These are phyloP conservation scores for Rubia yunnanensis DNA, from an alignment of 257 asterid genomes.

Conservation along the genomic window DNA sequence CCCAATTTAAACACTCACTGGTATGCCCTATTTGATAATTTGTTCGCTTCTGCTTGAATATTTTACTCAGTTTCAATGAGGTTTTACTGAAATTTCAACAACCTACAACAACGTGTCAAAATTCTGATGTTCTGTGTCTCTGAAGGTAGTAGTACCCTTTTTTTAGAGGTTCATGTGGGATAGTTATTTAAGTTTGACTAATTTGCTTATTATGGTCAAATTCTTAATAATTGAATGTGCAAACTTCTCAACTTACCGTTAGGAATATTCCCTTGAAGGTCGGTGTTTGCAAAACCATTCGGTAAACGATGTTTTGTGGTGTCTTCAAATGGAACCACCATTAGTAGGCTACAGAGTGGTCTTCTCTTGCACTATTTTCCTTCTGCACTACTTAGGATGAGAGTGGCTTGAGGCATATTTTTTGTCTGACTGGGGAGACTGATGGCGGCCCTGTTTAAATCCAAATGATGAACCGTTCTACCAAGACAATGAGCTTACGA, in stretches of 20 bases:
- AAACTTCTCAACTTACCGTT: no score
- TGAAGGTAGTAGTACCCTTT: no score
- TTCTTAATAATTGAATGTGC: no score
- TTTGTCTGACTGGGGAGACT: slow-evolving; percentile 50
- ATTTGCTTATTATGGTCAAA: no score
- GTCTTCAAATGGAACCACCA: slow-evolving; percentile 67
- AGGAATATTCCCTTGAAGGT: slow-evolving; percentile 37
- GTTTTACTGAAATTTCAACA: no score
- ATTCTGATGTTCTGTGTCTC: no score
- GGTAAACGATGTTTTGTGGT: slow-evolving; percentile 90
- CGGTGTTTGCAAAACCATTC: slow-evolving; percentile 75
- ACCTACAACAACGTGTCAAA: no score
- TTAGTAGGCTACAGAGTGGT: slow-evolving; percentile 80
- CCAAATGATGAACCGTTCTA: slow-evolving; percentile 76
- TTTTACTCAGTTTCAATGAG: no score
- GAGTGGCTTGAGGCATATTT: slow-evolving; percentile 52
- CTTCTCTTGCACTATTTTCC: slow-evolving; percentile 74
- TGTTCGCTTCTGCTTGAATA: neutral
- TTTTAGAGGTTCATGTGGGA: no score
- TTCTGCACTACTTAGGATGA: slow-evolving; percentile 70
- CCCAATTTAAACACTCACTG: slow-evolving; percentile 53
- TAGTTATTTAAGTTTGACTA: no score
- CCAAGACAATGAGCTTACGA: slow-evolving; percentile 66
- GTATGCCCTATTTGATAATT: slow-evolving; percentile 20
- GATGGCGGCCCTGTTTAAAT: slow-evolving; percentile 84